A percentile compares a stretch with the other conserved stretches of the same genome.
These are phyloP conservation scores for Chlamydomonas sp. DNA, from an alignment of 139 green algal species.

Conservation along the genomic window DNA sequence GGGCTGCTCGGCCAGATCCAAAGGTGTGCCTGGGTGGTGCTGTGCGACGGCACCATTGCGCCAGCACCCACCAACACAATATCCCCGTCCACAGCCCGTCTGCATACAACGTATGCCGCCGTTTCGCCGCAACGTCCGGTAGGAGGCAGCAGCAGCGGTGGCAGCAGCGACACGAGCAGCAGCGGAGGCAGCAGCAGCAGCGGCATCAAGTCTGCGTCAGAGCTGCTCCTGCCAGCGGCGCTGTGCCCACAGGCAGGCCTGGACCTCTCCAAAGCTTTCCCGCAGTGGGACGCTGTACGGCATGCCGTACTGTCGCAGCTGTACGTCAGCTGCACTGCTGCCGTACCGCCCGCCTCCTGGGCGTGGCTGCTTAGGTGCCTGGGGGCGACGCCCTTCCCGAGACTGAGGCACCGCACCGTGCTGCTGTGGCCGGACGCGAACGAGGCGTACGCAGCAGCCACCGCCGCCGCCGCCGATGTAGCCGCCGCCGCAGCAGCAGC, in stretches of 20 bases:
- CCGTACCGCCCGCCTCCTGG: neutral
- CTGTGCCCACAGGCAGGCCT: neutral
- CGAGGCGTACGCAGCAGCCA: neutral
- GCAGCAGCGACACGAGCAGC: neutral
- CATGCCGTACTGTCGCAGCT: neutral
- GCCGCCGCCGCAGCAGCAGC: neutral
- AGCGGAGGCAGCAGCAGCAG: neutral
- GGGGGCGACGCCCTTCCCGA: constrained; percentile 14
- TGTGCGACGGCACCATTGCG: too few species aligned
- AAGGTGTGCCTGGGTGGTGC: too few species aligned
- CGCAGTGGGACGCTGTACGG: neutral
- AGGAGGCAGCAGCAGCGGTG: too few species aligned
- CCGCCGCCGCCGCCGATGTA: neutral
- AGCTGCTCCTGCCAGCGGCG: constrained; percentile 5
- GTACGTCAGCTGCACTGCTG: neutral
- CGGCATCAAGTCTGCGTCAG: neutral
- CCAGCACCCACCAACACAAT: too few species aligned
- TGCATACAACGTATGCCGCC: too few species aligned
- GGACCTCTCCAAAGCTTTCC: neutral
- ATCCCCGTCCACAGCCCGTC: too few species aligned
- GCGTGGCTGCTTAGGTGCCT: neutral
- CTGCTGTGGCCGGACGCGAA: neutral
- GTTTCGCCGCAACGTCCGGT: too few species aligned
- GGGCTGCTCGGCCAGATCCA: too few species aligned
- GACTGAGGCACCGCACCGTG: neutral